Base-by-base conservation (phyloP, 129 eudicot genomes). In the Lactuca saligna region DNA sequence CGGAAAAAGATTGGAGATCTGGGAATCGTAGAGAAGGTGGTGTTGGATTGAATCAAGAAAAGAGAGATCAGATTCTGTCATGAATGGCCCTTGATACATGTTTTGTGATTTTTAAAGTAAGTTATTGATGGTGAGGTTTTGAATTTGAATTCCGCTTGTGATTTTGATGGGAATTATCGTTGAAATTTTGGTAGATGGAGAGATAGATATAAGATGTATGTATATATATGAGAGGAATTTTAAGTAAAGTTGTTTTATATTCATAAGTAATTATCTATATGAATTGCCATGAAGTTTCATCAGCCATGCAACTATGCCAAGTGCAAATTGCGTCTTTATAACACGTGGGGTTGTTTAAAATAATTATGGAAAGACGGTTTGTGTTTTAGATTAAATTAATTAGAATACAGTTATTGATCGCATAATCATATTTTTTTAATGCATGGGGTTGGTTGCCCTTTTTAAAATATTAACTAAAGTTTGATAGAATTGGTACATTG, bases 41-140 rank as follows among this genome's bases (percentile, higher is more conserved):
- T 71, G 15, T 48, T 71, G 79, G n/a, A 78, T 71, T n/a, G 85
- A 84, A 15, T 76, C 44, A 37, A 84, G 88, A 56, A 77, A 66
- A 15, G 79, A 38, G 8, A 84, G 73, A 71, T 84, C 88, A 44
- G 78, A 71, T 16, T 78, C 72, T 7, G 81, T 62, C 61, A 81
- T 74, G 70, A 68, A 53, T 68, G 61, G 20, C 31, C 62, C 66
- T 60, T 78, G 65, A 42, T 57, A 72, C 79, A 78, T 76, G 17
- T 58, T 13, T 0, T 44, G 33, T 54, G 49, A 6, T 51, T 17
- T 68, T 68, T 11, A 54, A 33, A 8, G 15, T 39, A 25, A 6
- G 31, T 29, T 57, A 34, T 59, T 71, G 67, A 46, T 3, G 41
- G 55, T 20, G 60, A 63, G 75, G 62, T 63, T 53, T 17, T 35